Evolutionary conservation across 768 basidiomycete species (phyloP), one percentile per base, ranked within the genome.

Genomic region (Ramaria sp.): DNA sequence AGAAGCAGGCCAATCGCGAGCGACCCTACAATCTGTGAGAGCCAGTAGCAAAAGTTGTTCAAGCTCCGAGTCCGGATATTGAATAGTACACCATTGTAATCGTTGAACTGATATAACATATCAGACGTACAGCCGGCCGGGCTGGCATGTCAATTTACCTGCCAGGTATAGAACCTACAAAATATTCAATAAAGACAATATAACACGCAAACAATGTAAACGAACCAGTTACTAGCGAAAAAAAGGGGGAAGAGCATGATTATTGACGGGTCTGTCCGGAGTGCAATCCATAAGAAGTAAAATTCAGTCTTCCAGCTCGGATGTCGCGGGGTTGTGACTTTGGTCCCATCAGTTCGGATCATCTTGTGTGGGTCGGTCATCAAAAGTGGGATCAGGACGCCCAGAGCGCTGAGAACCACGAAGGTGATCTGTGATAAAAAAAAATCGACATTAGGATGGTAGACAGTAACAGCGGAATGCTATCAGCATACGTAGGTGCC

Each of bases 191-290:
- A 45, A 31, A 27, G 34, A 37, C 10, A 13, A 37, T 10, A 10
- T 27, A 27, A 27, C 27, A 27, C 5, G 27, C 9, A 43, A 13
- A 50, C 6, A 20, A 17, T n/a, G 15, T 30, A 17, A 30, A 47
- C 59, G 27, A 47, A 59, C 79, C 85, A 90, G 67, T 90, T 90
- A 42, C 83, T 85, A 7, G 85, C 80, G 54, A 89, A 80, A 69
- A 91, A 90, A 83, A 91, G 86, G 12, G 89, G 90, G 73, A 91
- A 87, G 19, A 91, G 76, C 4, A 88, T 70, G 15, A 90, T 59
- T 62, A 92, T 80, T 70, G 76, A 73, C 0, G 86, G 86, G 63
- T 91, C 89, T 12, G 78, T 83, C 56, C 71, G 76, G 45, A 92
- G 72, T 2, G 84, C 79, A 47, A 84, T 62, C 70, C 77, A 88